Evolutionary conservation across 306 rosid genomes (phyloP).

Genomic region (Malus orientalis): DNA sequence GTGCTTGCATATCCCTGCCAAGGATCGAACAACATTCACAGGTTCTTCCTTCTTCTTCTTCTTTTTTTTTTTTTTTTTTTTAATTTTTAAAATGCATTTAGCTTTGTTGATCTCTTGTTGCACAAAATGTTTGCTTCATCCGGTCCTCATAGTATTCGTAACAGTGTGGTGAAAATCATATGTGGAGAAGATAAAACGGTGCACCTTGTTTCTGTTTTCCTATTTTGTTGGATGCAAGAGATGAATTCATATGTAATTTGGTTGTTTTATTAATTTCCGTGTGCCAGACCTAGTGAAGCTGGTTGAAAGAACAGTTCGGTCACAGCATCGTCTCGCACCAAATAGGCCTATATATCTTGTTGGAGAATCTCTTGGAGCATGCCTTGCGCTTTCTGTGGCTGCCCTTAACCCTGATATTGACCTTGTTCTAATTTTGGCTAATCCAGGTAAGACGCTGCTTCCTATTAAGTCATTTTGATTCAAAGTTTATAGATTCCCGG

Average conservation of each 20-base stretch:
- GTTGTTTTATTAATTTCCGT: neutral
- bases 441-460: conserved; percentile 49
- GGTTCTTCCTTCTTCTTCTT: conserved; percentile 24
- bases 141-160: neutral
- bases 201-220: neutral
- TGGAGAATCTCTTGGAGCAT: conserved; percentile 84
- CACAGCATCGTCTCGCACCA: conserved; percentile 47
- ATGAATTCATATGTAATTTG: conserved; percentile 1
- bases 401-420: conserved; percentile 73
- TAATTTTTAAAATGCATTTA: too few species aligned
- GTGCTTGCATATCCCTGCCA: conserved; percentile 88
- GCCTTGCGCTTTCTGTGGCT: conserved; percentile 79
- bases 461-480: neutral
- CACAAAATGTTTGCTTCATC: neutral
- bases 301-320: conserved; percentile 51
- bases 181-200: neutral
- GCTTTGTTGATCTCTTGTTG: neutral
- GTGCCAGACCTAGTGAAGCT: conserved; percentile 64
- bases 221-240: neutral
- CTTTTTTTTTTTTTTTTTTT: too few species aligned
- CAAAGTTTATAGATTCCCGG: neutral
- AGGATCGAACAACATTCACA: conserved; percentile 65
- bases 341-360: conserved; percentile 76
- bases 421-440: conserved; percentile 72
- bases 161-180: neutral